Conservation (phyloP, 768 basidiomycete genomes). For the Megacollybia marginata region DNA sequence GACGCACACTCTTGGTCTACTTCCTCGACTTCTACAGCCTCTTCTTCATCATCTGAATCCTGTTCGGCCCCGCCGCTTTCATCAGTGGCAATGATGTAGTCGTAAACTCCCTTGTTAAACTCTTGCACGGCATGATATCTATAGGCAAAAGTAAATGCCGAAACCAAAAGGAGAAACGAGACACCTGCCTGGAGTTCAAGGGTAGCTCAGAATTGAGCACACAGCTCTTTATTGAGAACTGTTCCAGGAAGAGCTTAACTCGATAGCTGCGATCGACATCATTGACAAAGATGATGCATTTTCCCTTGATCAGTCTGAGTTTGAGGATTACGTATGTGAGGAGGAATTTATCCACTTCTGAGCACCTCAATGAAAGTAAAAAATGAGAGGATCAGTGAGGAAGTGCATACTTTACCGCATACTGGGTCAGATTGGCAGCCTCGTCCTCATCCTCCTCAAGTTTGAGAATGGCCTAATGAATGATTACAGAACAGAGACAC, state of each 20-base stretch:
- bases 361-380: conserved; percentile 43
- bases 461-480: conserved; percentile 68
- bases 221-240: conserved; percentile 93
- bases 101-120: conserved; percentile 97
- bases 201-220: conserved; percentile 96
- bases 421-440: conserved; percentile 75
- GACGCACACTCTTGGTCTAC: conserved; percentile 30
- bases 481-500: background rate
- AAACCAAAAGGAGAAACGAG: background rate
- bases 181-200: conserved; percentile 72
- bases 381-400: background rate
- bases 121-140: conserved; percentile 97
- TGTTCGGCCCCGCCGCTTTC: conserved; percentile 54
- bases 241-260: conserved; percentile 95
- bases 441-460: conserved; percentile 86
- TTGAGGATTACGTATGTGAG: conserved; percentile 95
- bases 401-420: conserved; percentile 61
- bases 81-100: conserved; percentile 97
- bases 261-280: conserved; percentile 92
- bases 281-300: conserved; percentile 96
- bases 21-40: conserved; percentile 27
- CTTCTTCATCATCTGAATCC: conserved; percentile 43
- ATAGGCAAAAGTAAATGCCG: background rate
- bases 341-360: conserved; percentile 96
- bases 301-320: conserved; percentile 90